Evolutionary conservation across 1,284 basidiomycete species (phyloP), one percentile per base, ranked within the genome.

Genomic region (Boletus nobilissimus): DNA sequence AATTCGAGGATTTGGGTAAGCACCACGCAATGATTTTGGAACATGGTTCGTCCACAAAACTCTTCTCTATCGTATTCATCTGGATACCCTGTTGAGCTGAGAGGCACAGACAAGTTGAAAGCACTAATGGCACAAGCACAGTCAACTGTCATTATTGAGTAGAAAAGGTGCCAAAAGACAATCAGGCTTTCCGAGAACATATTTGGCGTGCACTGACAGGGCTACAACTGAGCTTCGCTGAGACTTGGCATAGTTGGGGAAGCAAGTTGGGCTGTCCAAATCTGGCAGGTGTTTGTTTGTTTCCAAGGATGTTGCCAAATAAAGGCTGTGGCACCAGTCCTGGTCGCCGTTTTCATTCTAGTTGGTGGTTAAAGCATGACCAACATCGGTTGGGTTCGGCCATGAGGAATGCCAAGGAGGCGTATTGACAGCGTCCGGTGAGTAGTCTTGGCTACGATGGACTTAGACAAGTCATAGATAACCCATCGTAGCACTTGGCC

Each of bases 101-200:
- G 51, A 73, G 51, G 62, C 73, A 76, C 34, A 83, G 40, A 79
- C 80, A 83, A 11, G 72, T 66, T n/a, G 78, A 79, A 36, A 84
- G 82, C 3, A 82, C 79, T 60, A 84, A 78, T 65, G 85, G 84
- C 32, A 86, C 82, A 22, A 86, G 73, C 83, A 84, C 86, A 32
- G 63, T 40, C 57, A 22, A 48, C 26, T 70, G 68, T 19, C 43
- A 19, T 43, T 43, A 43, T 43, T 16, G 43, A 43, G 43, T 18
- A 36, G 19, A 40, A 22, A 9, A 39, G 36, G 32, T 40, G 32
- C 34, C 36, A 76, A 48, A 1, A 40, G 43, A 73, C 46, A 19
- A 51, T 57, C 46, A 51, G 54, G 43, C 60, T 40, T 40, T 70
- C 18, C 57, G 69, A 38, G 71, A 69, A 73, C 24, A 48, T 72